Conservation (phyloP, 2,329 filamentous ascomycete genomes). For the Juglanconis juglandina region DNA sequence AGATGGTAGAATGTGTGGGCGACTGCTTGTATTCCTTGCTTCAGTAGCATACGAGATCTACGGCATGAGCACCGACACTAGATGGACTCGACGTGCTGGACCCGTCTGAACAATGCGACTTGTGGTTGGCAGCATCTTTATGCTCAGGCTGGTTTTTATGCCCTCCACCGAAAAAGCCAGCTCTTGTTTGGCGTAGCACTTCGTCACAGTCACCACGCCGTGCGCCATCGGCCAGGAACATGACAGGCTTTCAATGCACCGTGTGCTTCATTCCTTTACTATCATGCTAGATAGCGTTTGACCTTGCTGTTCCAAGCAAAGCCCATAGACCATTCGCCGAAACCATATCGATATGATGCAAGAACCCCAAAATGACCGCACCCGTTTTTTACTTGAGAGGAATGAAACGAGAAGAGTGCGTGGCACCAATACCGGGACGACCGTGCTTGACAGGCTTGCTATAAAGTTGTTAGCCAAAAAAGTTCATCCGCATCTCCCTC, state of each 20-base stretch:
- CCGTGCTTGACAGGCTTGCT: constrained; percentile 99
- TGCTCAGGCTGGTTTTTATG: not conserved
- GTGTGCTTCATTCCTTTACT: constrained; percentile 40
- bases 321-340: constrained; percentile 52
- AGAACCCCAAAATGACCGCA: constrained; percentile 47
- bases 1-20: not conserved
- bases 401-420: constrained; percentile 99
- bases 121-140: not conserved
- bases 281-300: constrained; percentile 40
- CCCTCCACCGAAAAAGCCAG: not conserved
- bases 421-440: constrained; percentile 99
- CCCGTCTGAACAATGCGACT: not conserved
- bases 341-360: constrained; percentile 49
- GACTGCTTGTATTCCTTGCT: not conserved
- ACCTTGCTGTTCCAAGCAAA: constrained; percentile 45
- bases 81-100: not conserved
- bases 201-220: constrained; percentile 3
- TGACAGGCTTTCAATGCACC: constrained; percentile 13
- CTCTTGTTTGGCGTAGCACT: not conserved
- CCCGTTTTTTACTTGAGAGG: constrained; percentile 84
- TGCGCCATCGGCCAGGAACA: constrained; percentile 17
- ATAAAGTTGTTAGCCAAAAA: constrained; percentile 46
- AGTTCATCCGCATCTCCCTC: not conserved
- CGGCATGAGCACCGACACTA: not conserved
- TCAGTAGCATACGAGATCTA: not conserved